These are phyloP conservation scores for Bipolaris bicolor DNA, from an alignment of 2,329 filamentous ascomycete species.

Conservation along the genomic window DNA sequence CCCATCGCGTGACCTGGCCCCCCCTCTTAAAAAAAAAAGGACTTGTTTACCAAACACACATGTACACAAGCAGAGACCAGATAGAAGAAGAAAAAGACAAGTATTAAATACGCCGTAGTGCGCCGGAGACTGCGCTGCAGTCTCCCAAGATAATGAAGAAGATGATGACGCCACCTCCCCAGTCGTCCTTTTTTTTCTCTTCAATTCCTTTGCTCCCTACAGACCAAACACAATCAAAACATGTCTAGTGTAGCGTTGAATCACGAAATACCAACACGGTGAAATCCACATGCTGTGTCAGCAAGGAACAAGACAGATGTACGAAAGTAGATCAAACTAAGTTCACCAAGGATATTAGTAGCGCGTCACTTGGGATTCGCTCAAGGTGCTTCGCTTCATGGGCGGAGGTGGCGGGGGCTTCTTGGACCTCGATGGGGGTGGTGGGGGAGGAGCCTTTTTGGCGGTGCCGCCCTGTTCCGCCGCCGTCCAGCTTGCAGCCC, in stretches of 20 bases:
- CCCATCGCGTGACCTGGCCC: no score
- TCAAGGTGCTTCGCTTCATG: conserved; percentile 64
- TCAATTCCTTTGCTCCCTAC: background rate
- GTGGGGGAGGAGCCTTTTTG: conserved; percentile 61
- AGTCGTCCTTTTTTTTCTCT: background rate
- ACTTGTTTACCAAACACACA: background rate
- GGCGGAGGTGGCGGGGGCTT: conserved; percentile 70
- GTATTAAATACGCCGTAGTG: conserved; percentile 3
- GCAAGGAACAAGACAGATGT: conserved; percentile 11
- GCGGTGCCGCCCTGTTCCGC: conserved; percentile 36
- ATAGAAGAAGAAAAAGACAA: background rate
- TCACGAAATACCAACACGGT: conserved; percentile 13
- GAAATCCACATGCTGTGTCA: conserved; percentile 19
- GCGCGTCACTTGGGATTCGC: conserved; percentile 46
- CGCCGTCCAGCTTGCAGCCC: conserved; percentile 58
- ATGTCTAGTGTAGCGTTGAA: no score
- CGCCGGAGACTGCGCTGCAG: conserved; percentile 32
- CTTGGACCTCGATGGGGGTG: conserved; percentile 68
- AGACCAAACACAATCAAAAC: no score
- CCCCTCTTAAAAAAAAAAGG: no score
- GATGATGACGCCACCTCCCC: background rate
- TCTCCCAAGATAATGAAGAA: conserved; percentile 3
- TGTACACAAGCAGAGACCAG: background rate
- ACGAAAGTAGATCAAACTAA: background rate
- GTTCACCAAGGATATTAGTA: conserved; percentile 32